phyloP scores from a whole-genome alignment of 495 filamentous ascomycete species.

The Paragyromitra xinjiangensis region DNA sequence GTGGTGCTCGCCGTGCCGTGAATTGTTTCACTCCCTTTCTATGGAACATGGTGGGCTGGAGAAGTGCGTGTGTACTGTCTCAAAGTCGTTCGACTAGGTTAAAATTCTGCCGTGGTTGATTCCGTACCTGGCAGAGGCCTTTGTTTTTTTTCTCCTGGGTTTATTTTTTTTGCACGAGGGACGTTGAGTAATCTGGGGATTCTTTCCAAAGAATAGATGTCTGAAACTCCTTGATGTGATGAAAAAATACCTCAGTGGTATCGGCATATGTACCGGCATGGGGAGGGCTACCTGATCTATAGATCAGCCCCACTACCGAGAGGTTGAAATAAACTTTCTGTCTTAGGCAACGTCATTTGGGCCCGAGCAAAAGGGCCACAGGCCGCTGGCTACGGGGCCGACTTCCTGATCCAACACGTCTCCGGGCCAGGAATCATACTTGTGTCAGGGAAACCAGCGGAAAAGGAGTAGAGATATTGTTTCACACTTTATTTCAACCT shows the following conservation, averaged over 20 bases:
- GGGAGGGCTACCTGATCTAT: too few relatives aligned
- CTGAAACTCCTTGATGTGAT: not conserved
- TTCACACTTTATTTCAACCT: conserved; percentile 2
- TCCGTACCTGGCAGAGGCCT: not conserved
- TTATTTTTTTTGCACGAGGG: not conserved
- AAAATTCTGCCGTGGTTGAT: not conserved
- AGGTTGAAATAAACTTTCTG: not conserved
- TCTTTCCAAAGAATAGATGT: not conserved
- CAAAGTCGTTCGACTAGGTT: not conserved
- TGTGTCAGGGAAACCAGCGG: not conserved
- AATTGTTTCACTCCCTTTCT: not conserved
- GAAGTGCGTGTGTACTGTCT: not conserved
- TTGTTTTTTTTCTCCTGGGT: not conserved
- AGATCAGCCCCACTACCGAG: too few relatives aligned
- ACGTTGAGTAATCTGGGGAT: not conserved
- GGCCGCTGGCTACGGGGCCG: not conserved
- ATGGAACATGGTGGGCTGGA: not conserved
- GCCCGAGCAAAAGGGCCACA: not conserved
- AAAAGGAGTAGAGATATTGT: not conserved
- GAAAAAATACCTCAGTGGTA: not conserved
- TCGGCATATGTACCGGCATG: not conserved
- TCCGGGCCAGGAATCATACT: not conserved
- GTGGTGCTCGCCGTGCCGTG: not conserved
- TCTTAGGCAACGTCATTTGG: not conserved
- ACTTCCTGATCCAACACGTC: not conserved